Conservation (phyloP, 2,329 filamentous ascomycete genomes). For the Emergomyces africanus region DNA sequence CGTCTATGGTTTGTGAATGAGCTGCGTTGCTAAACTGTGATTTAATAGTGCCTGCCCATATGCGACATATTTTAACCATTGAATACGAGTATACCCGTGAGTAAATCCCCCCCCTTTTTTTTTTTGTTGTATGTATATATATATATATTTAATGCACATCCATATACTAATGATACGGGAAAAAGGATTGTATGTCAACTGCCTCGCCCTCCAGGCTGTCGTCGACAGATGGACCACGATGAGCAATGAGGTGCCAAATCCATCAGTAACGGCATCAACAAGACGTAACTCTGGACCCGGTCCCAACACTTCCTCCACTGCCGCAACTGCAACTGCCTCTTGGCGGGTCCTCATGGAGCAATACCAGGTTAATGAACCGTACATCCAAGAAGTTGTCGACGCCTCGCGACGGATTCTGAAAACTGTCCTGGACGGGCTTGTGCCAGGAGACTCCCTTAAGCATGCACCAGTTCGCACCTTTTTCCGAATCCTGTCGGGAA, state of each 20-base stretch:
- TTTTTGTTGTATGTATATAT: no score
- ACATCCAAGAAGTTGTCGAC: slow-evolving; percentile 50
- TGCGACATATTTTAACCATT: slow-evolving; percentile 70
- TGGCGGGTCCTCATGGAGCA: slow-evolving; percentile 31
- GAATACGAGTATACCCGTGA: slow-evolving; percentile 89
- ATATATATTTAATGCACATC: no score
- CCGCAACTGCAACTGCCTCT: slow-evolving; percentile 19
- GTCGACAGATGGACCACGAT: slow-evolving; percentile 83
- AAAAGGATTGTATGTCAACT: slow-evolving; percentile 68
- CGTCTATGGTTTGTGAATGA: background rate
- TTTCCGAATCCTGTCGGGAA: slow-evolving; percentile 51
- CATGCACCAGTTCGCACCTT: slow-evolving; percentile 52
- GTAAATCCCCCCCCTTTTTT: slow-evolving; percentile 12
- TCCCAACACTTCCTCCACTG: slow-evolving; percentile 12
- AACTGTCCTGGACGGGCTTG: slow-evolving; percentile 46
- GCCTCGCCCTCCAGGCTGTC: slow-evolving; percentile 82
- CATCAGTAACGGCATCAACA: slow-evolving; percentile 10
- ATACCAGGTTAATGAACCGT: slow-evolving; percentile 47
- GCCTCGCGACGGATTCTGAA: slow-evolving; percentile 48
- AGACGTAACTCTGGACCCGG: background rate
- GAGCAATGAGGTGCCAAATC: slow-evolving; percentile 25
- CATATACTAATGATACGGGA: background rate
- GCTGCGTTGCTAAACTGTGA: slow-evolving; percentile 13
- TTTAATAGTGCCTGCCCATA: slow-evolving; percentile 39
- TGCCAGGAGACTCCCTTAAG: slow-evolving; percentile 45